A percentile compares a stretch with the other conserved stretches of the same genome.
Conservation (phyloP, 257 asterid genomes). For the Asclepias syriaca region DNA sequence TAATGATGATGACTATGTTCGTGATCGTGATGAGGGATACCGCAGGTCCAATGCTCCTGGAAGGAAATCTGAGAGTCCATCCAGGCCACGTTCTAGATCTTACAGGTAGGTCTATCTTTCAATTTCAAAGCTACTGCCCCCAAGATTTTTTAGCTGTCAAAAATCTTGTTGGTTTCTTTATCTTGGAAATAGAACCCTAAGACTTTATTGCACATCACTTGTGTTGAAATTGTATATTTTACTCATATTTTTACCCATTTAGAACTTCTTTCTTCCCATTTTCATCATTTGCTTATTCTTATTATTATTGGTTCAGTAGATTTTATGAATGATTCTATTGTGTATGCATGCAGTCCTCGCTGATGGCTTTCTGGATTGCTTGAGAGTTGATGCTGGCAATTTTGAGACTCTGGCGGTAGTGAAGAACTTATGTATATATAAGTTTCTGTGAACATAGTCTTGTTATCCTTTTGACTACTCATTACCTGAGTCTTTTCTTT, state of each 20-base stretch:
- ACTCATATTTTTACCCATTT: background rate
- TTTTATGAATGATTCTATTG: background rate
- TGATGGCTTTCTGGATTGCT: slow-evolving; percentile 21
- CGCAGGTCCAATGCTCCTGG: slow-evolving; percentile 42
- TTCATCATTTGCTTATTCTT: background rate
- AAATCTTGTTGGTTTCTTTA: background rate
- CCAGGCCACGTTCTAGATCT: slow-evolving; percentile 48
- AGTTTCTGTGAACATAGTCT: background rate
- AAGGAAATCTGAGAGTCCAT: slow-evolving; percentile 39
- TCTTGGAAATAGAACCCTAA: background rate
- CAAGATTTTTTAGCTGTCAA: background rate
- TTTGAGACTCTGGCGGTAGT: background rate
- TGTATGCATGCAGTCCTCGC: slow-evolving; percentile 52
- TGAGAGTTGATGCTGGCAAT: background rate
- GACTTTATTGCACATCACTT: too few relatives aligned
- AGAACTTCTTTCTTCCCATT: background rate
- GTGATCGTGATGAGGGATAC: slow-evolving; percentile 24
- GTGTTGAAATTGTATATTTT: background rate
- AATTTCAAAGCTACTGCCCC: background rate
- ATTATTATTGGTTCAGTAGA: background rate
- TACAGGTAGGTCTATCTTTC: slow-evolving; percentile 33
- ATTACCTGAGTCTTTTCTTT: background rate
- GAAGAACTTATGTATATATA: background rate
- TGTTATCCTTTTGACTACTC: background rate
- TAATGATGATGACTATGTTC: slow-evolving; percentile 25